These are phyloP conservation scores for Starmerella bombicola DNA, from an alignment of 805 yeast genomes.

Conservation along the genomic window DNA sequence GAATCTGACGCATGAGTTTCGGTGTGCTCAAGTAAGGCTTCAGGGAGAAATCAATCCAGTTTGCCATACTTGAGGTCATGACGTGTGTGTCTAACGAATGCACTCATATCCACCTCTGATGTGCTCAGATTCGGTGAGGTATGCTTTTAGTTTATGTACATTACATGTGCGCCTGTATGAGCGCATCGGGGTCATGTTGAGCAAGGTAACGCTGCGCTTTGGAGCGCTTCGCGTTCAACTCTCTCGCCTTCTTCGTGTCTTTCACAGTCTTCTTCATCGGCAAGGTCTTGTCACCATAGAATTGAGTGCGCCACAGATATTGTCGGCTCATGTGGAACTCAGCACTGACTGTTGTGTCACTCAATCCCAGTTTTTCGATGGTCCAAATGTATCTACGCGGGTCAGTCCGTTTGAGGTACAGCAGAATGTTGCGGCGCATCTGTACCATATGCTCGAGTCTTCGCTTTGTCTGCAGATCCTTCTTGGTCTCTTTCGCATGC, in stretches of 20 bases:
- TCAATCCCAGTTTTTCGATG: constrained; percentile 73
- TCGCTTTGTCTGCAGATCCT: constrained; percentile 62
- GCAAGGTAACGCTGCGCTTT: constrained; percentile 24
- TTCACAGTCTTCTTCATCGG: constrained; percentile 26
- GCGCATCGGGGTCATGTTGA: constrained; percentile 22
- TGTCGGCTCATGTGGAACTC: constrained; percentile 45
- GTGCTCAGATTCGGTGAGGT: too few species aligned
- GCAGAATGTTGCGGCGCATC: constrained; percentile 69
- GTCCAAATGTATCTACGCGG: constrained; percentile 78
- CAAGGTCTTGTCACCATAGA: constrained; percentile 31
- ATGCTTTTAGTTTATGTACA: background rate
- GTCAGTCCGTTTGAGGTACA: constrained; percentile 67
- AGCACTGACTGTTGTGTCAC: constrained; percentile 60
- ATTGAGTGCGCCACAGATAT: constrained; percentile 28
- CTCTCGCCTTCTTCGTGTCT: constrained; percentile 22
- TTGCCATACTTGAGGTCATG: too few species aligned
- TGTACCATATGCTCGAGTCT: constrained; percentile 73
- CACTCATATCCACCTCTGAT: too few species aligned
- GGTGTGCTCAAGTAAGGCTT: too few species aligned
- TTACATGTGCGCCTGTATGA: constrained; percentile 6
- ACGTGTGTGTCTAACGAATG: too few species aligned
- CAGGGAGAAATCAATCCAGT: too few species aligned
- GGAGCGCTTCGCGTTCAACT: constrained; percentile 19
- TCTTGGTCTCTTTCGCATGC: constrained; percentile 56
- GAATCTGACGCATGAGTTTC: too few species aligned